Conservation (phyloP, 768 basidiomycete species). For the Mycena leptocephala region DNA sequence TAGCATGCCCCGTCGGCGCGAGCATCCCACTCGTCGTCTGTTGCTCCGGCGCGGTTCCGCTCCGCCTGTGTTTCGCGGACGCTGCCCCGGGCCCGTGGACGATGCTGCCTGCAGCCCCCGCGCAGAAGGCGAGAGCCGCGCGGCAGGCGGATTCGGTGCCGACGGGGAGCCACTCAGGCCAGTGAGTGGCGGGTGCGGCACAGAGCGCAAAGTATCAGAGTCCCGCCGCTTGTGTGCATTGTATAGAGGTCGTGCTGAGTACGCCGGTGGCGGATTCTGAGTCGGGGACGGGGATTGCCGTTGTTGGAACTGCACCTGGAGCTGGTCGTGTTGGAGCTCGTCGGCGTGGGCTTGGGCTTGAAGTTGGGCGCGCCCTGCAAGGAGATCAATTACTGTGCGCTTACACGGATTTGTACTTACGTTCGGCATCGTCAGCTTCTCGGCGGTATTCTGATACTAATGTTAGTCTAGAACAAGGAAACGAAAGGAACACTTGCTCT, state of each 20-base stretch:
- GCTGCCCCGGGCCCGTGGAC: constrained; percentile 36
- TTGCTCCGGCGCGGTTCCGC: constrained; percentile 79
- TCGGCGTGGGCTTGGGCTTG: constrained; percentile 36
- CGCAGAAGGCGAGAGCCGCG: constrained; percentile 52
- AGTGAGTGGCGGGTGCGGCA: constrained; percentile 52
- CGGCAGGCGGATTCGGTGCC: constrained; percentile 56
- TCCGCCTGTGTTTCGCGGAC: constrained; percentile 70
- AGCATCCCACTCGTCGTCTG: constrained; percentile 61
- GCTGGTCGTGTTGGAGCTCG: constrained; percentile 41
- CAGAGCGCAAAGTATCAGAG: constrained; percentile 81
- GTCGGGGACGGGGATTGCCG: constrained; percentile 72
- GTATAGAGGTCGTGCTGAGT: constrained; percentile 53
- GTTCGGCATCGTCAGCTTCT: constrained; percentile 59
- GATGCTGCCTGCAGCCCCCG: constrained; percentile 39
- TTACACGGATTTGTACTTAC: constrained; percentile 47
- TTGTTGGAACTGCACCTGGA: constrained; percentile 65
- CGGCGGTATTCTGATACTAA: constrained; percentile 52
- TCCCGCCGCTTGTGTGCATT: constrained; percentile 78
- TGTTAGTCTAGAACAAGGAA: neutral
- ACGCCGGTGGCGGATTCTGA: constrained; percentile 53
- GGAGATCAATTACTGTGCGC: constrained; percentile 22
- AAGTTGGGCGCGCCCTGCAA: constrained; percentile 41
- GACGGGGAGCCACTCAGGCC: constrained; percentile 69
- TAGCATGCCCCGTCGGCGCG: constrained; percentile 38
- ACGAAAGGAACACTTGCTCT: constrained; percentile 49